Conservation (phyloP, 169 alveolate genomes). For the Plasmodium vinckei region DNA sequence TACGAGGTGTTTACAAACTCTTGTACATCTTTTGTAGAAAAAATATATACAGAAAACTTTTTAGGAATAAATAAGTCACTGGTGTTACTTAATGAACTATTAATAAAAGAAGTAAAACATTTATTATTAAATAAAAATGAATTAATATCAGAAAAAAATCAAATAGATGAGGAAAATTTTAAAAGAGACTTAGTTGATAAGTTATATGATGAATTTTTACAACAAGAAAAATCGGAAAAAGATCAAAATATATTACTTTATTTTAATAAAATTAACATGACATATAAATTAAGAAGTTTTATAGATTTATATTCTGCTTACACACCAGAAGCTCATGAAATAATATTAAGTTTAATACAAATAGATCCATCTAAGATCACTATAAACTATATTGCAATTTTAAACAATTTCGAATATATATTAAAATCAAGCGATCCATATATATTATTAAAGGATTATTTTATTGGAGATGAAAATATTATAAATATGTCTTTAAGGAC, state of each 20-base stretch:
- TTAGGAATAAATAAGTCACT: slow-evolving; percentile 48
- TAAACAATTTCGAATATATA: slow-evolving; percentile 35
- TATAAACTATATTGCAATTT: slow-evolving; percentile 50
- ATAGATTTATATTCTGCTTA: slow-evolving; percentile 40
- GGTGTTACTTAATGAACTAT: slow-evolving; percentile 30
- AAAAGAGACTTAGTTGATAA: slow-evolving; percentile 47
- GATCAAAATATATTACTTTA: slow-evolving; percentile 33
- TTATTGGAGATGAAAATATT: slow-evolving; percentile 39
- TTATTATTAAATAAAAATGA: slow-evolving; percentile 32
- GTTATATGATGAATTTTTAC: slow-evolving; percentile 76
- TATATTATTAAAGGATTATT: slow-evolving; percentile 16
- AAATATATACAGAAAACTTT: slow-evolving; percentile 43
- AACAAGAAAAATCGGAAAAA: slow-evolving; percentile 61
- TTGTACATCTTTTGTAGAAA: slow-evolving; percentile 50
- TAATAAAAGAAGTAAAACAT: slow-evolving; percentile 70
- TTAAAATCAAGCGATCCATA: slow-evolving; percentile 49
- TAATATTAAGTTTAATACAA: slow-evolving; percentile 67
- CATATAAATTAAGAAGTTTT: slow-evolving; percentile 41
- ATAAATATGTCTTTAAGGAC: slow-evolving; percentile 44
- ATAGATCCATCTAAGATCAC: slow-evolving; percentile 57
- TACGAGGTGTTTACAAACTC: slow-evolving; percentile 20
- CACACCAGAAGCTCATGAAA: slow-evolving; percentile 60
- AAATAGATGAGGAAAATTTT: slow-evolving; percentile 40
- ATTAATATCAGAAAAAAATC: slow-evolving; percentile 21
- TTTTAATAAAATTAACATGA: slow-evolving; percentile 71